Evolutionary conservation across 495 filamentous ascomycete species (phyloP), one percentile per base, ranked within the genome.

Genomic region (Penicillium arizonense): DNA sequence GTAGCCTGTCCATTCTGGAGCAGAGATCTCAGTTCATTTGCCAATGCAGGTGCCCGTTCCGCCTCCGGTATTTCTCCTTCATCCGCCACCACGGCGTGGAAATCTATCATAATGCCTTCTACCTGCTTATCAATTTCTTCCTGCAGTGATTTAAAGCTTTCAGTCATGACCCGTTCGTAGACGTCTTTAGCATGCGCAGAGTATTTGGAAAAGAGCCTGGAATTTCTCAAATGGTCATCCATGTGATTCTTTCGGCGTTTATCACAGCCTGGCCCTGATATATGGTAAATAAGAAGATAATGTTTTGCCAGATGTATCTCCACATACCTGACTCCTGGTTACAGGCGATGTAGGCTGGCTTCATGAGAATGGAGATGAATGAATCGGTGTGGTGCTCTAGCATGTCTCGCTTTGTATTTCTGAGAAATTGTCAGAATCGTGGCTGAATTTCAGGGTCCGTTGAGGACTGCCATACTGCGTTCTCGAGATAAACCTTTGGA

Each of bases 341-440:
- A 26, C 55, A 61, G 13, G 11, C 16, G 12, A 37, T 50, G 45
- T 68, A 68, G 0, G 47, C 57, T 0, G 58, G 47, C 1, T 40
- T 53, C 63, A 69, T 69, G 20, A 63, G 38, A 1, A 34, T 46
- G 0, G 61, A 46, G 2, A 69, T 67, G 20, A 55, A 63, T 6
- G 66, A 64, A 45, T 24, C 42, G n/a, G 18, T 3, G 11, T 63
- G 59, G 10, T 47, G 52, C 6, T 52, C 13, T 4, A 57, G 36
- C 12, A 57, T 51, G 41, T 67, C 57, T 9, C 33, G 10, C 13
- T 41, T 50, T 5, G 57, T 47, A 21, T 23, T 32, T 20, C 59
- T 67, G 8, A 4, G 14, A 16, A 9, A 11, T 18, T 13, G 44
- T 39, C 41, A 13, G 18, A 47, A 32, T 28, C 13, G n/a, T 26